Percentiles rank a stretch among this genome's conserved stretches.
Conservation (phyloP, 345 rosid species). For the Dipteronia sinensis region DNA sequence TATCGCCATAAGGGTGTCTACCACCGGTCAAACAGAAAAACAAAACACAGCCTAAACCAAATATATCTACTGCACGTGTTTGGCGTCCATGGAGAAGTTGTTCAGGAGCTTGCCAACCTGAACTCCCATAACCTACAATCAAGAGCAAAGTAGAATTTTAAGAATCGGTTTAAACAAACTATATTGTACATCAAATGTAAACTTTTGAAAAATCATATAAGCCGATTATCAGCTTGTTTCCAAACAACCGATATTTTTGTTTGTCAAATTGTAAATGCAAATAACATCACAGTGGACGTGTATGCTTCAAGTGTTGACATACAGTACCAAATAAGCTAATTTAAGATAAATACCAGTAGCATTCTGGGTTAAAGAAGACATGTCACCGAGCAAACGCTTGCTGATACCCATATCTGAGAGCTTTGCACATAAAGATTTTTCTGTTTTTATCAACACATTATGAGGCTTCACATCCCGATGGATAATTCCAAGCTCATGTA, state of each 20-base stretch:
- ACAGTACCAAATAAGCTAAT: background rate
- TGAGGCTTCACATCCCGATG: conserved; percentile 85
- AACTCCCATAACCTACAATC: conserved; percentile 71
- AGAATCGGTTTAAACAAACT: background rate
- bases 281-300: background rate
- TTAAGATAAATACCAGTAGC: conserved; percentile 53
- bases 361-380: conserved; percentile 60
- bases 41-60: conserved; percentile 78
- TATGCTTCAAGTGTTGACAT: background rate
- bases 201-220: background rate
- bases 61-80: conserved; percentile 75
- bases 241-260: background rate
- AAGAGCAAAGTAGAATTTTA: background rate
- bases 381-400: conserved; percentile 60
- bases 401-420: conserved; percentile 88
- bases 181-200: background rate
- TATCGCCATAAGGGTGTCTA: conserved; percentile 72
- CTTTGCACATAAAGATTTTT: conserved; percentile 63
- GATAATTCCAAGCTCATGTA: conserved; percentile 74
- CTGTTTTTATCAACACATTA: conserved; percentile 69
- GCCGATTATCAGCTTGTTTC: background rate
- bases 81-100: conserved; percentile 72
- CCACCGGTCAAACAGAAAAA: conserved; percentile 79
- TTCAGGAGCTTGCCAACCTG: conserved; percentile 92
- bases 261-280: background rate